These are phyloP conservation scores for Myxozyma neotropica DNA, from an alignment of 805 yeast species.

Conservation along the genomic window DNA sequence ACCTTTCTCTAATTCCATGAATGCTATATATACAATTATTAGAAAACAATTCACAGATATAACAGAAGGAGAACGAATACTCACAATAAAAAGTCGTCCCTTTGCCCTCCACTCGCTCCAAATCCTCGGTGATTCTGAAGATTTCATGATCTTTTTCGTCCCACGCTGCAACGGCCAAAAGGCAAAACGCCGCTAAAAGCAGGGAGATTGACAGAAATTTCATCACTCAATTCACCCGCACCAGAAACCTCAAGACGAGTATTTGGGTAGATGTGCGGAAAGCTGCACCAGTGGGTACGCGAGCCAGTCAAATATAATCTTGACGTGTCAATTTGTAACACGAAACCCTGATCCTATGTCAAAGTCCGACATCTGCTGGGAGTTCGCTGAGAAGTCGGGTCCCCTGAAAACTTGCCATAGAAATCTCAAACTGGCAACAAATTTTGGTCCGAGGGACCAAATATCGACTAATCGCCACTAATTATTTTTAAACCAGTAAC, in stretches of 20 bases:
- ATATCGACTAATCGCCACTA: background rate
- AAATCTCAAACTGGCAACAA: too few species aligned
- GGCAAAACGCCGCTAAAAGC: background rate
- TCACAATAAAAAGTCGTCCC: conserved; percentile 69
- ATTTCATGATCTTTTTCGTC: conserved; percentile 76
- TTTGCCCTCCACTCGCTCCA: conserved; percentile 63
- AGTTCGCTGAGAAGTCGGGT: background rate
- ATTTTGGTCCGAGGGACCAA: background rate
- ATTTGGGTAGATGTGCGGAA: background rate
- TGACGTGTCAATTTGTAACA: background rate
- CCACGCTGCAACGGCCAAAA: conserved; percentile 46
- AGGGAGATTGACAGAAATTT: background rate
- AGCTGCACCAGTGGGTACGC: too few species aligned
- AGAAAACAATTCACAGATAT: background rate
- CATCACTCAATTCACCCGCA: background rate
- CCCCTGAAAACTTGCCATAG: conserved; percentile 8
- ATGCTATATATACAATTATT: conserved; percentile 17
- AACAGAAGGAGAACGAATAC: conserved; percentile 34
- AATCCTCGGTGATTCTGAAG: conserved; percentile 67
- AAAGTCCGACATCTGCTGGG: background rate
- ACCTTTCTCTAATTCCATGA: conserved; percentile 51
- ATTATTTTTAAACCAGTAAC: too few species aligned
- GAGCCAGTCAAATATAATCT: too few species aligned
- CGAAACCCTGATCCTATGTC: background rate
- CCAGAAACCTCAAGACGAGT: background rate